Conservation (phyloP, 106 monocot species). For the Posidonia australis region DNA sequence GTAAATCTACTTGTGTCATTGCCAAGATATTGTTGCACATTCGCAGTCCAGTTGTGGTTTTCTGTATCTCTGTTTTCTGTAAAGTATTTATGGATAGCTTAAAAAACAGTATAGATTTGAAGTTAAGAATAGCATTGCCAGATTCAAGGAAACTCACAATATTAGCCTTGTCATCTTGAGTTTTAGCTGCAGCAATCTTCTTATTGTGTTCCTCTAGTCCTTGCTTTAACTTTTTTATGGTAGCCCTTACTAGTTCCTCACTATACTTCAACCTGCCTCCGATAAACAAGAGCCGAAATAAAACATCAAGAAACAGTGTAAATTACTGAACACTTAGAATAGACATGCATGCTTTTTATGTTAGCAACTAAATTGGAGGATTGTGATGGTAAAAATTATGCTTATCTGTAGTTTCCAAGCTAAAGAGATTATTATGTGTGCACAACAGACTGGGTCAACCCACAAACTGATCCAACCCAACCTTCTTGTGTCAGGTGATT, state of each 20-base stretch:
- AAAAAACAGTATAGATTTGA: too few relatives aligned
- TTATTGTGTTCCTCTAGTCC: conserved; percentile 82
- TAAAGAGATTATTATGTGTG: too few relatives aligned
- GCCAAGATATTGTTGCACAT: conserved; percentile 86
- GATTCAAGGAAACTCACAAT: conserved; percentile 38
- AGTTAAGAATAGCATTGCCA: neutral
- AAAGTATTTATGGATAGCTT: too few relatives aligned
- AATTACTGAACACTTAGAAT: too few relatives aligned
- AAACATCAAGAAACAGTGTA: too few relatives aligned
- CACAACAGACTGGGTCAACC: too few relatives aligned
- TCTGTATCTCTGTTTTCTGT: conserved; percentile 80
- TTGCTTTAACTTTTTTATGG: conserved; percentile 78
- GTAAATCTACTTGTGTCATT: conserved; percentile 65
- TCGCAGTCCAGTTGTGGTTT: conserved; percentile 39
- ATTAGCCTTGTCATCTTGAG: conserved; percentile 67
- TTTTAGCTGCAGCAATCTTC: conserved; percentile 55
- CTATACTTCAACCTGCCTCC: conserved; percentile 46
- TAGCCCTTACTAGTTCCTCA: conserved; percentile 59
- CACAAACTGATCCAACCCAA: too few relatives aligned
- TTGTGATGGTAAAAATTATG: too few relatives aligned
- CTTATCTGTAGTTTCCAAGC: too few relatives aligned
- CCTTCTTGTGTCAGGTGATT: too few relatives aligned
- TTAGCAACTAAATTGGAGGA: too few relatives aligned
- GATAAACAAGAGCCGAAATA: neutral
- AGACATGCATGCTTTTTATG: too few relatives aligned